phyloP scores from a whole-genome alignment of 2,329 filamentous ascomycete species.

The Orbilia blumenaviensis region DNA sequence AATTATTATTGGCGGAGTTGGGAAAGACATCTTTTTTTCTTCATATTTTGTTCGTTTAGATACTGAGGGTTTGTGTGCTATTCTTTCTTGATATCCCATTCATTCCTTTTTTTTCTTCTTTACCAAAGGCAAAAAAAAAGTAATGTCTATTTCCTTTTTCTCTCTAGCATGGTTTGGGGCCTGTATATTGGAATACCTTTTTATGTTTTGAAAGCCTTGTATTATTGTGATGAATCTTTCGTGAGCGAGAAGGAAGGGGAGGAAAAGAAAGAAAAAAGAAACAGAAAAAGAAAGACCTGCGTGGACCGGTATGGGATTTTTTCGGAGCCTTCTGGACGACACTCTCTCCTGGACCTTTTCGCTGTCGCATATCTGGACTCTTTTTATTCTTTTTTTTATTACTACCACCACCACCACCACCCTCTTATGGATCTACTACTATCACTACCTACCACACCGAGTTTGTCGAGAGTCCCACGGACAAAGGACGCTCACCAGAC shows the following conservation, averaged over 20 bases:
- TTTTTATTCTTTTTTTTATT: not conserved
- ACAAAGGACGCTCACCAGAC: slow-evolving; percentile 14
- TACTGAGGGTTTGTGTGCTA: slow-evolving; percentile 6
- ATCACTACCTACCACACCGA: not conserved
- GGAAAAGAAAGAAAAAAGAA: not conserved
- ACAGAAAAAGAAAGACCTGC: slow-evolving; percentile 14
- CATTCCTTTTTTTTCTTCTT: no score
- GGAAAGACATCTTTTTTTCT: not conserved
- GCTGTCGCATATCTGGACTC: slow-evolving; percentile 6
- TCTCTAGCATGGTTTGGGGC: no score
- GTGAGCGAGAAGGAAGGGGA: not conserved
- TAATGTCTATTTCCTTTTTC: not conserved
- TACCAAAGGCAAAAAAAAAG: no score
- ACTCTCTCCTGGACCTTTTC: not conserved
- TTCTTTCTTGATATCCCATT: no score
- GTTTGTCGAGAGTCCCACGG: slow-evolving; percentile 28
- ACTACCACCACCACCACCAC: no score
- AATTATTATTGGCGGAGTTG: not conserved
- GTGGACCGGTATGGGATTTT: slow-evolving; percentile 46
- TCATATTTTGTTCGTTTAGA: not conserved
- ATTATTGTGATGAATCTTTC: slow-evolving; percentile 1
- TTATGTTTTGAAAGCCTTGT: not conserved
- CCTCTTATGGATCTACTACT: no score
- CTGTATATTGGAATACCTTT: not conserved
- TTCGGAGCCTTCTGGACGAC: not conserved